These are phyloP conservation scores for Stipa capillata DNA, from an alignment of 176 grass and related monocot genomes.

Conservation along the genomic window DNA sequence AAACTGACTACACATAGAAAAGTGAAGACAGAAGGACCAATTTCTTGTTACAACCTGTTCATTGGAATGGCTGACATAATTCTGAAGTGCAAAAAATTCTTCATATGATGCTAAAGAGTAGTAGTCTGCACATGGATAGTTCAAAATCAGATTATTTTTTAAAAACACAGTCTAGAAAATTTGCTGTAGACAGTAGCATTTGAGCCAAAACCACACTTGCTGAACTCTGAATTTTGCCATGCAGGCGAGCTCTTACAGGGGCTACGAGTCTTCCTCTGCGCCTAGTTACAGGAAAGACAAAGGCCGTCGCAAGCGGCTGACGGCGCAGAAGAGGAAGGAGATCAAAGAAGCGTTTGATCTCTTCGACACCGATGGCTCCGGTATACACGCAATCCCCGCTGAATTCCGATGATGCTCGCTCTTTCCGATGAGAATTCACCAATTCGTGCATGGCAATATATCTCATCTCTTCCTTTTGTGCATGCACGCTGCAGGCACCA, in stretches of 20 bases:
- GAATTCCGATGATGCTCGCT: too few species aligned
- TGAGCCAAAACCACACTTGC: too few species aligned
- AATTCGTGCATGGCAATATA: background rate
- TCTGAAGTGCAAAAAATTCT: too few species aligned
- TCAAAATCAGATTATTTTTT: background rate
- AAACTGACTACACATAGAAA: background rate
- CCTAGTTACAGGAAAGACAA: slow-evolving; percentile 16
- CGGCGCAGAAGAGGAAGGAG: slow-evolving; percentile 56
- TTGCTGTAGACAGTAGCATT: too few species aligned
- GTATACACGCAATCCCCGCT: slow-evolving; percentile 1
- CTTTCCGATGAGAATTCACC: too few species aligned
- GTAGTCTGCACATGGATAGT: too few species aligned
- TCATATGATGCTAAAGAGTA: background rate
- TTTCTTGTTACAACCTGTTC: background rate
- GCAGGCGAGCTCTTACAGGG: slow-evolving; percentile 11
- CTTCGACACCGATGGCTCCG: slow-evolving; percentile 80
- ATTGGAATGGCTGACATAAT: too few species aligned
- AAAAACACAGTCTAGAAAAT: background rate
- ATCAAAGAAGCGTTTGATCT: slow-evolving; percentile 80
- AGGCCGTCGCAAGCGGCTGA: slow-evolving; percentile 15
- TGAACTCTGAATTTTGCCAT: slow-evolving; percentile 3
- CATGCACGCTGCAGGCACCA: slow-evolving; percentile 34
- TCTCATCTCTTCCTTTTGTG: background rate
- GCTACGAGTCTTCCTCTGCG: background rate
- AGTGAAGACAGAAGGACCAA: background rate